phyloP scores from a whole-genome alignment of 2,329 filamentous ascomycete species.

The Canariomyces notabilis region DNA sequence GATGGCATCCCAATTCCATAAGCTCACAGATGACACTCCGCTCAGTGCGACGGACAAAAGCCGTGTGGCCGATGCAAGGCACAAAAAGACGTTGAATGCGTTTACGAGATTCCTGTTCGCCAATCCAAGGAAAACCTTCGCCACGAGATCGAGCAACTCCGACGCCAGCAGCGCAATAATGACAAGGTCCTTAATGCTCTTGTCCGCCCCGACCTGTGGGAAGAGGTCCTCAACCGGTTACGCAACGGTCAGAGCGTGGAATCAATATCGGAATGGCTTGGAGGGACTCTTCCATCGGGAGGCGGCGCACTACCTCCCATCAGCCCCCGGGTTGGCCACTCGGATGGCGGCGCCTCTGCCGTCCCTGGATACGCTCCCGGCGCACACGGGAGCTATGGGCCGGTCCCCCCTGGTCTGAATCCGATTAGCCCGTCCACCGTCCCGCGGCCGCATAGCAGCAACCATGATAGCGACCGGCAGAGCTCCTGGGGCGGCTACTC shows the following conservation, averaged over 20 bases:
- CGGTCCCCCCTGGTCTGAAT: conserved; percentile 31
- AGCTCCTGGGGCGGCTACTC: conserved; percentile 44
- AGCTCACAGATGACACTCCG: not conserved
- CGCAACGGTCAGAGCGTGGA: conserved; percentile 52
- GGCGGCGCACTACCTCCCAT: conserved; percentile 30
- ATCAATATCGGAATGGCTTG: conserved; percentile 52
- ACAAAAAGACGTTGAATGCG: conserved; percentile 51
- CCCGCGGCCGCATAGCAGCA: conserved; percentile 33
- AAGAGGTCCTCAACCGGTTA: conserved; percentile 50
- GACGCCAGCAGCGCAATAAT: conserved; percentile 48
- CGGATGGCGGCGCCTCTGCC: conserved; percentile 26
- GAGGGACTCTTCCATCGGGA: conserved; percentile 29
- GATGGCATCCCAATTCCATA: not conserved
- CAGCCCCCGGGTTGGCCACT: conserved; percentile 27
- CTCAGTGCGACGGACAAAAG: conserved; percentile 53
- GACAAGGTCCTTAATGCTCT: conserved; percentile 54
- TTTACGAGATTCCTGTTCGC: conserved; percentile 59
- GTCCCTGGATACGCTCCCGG: conserved; percentile 29
- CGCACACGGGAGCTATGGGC: conserved; percentile 27
- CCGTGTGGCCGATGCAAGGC: conserved; percentile 52
- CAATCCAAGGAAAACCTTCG: conserved; percentile 60
- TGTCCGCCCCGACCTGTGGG: conserved; percentile 44
- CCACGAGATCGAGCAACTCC: conserved; percentile 53
- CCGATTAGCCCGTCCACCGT: conserved; percentile 25
- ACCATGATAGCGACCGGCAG: conserved; percentile 38